These are phyloP conservation scores for Penicillium sp. DNA, from an alignment of 2,329 filamentous ascomycete species.

Conservation along the genomic window DNA sequence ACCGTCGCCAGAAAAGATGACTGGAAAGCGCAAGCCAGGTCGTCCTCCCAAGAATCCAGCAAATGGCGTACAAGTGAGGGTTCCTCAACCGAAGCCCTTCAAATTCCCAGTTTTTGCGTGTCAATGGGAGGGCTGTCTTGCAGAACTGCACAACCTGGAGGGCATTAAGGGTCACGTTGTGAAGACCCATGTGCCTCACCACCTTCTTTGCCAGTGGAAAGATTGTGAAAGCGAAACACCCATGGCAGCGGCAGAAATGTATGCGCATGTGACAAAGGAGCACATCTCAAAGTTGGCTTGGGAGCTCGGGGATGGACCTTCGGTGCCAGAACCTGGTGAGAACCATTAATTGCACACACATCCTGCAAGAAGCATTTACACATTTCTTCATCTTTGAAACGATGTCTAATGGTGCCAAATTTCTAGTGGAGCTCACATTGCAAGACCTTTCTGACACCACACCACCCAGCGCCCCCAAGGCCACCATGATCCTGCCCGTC, in stretches of 20 bases:
- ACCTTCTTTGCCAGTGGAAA: slow-evolving; percentile 31
- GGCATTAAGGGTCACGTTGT: slow-evolving; percentile 61
- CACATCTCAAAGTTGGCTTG: slow-evolving; percentile 60
- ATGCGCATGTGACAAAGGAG: slow-evolving; percentile 52
- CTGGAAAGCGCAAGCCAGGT: slow-evolving; percentile 12
- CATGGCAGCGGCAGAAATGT: slow-evolving; percentile 44
- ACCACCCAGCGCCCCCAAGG: slow-evolving; percentile 18
- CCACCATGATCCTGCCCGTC: slow-evolving; percentile 40
- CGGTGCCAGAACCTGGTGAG: slow-evolving; percentile 59
- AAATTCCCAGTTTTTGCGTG: slow-evolving; percentile 55
- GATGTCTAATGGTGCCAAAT: slow-evolving; percentile 16
- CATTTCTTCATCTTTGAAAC: slow-evolving; percentile 7
- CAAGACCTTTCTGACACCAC: not conserved
- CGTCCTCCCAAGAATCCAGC: slow-evolving; percentile 21
- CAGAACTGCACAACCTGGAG: slow-evolving; percentile 63
- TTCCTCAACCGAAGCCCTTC: slow-evolving; percentile 15
- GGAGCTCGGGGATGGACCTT: slow-evolving; percentile 62
- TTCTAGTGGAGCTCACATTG: slow-evolving; percentile 10
- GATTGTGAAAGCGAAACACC: slow-evolving; percentile 21
- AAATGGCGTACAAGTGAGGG: slow-evolving; percentile 21
- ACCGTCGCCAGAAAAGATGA: slow-evolving; percentile 14
- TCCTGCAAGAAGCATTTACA: slow-evolving; percentile 21
- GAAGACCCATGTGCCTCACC: slow-evolving; percentile 53
- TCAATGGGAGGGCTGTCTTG: slow-evolving; percentile 58
- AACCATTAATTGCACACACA: slow-evolving; percentile 22